A percentile compares a stretch with the other conserved stretches of the same genome.
Conservation (phyloP, 352 stramenopile species). For the Phytopythium vexans region DNA sequence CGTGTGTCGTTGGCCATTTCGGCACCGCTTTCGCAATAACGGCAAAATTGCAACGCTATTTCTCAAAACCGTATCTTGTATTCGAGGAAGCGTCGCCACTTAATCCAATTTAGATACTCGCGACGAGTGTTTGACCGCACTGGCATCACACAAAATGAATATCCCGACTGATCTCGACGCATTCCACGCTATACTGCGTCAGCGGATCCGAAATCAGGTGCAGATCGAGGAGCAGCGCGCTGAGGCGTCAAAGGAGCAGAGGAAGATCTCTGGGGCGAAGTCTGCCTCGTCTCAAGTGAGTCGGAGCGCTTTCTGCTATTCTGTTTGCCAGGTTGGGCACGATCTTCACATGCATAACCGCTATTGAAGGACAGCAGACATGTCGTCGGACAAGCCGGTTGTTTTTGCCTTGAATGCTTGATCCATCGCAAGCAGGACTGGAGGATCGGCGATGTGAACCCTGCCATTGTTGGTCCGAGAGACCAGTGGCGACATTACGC, state of each 20-base stretch:
- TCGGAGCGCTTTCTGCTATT: too few relatives aligned
- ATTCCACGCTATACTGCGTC: slow-evolving; percentile 52
- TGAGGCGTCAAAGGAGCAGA: slow-evolving; percentile 2
- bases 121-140: slow-evolving; percentile 13
- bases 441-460: slow-evolving; percentile 70
- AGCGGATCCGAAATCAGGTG: slow-evolving; percentile 49
- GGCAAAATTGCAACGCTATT: not conserved
- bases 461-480: slow-evolving; percentile 52
- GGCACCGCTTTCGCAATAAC: slow-evolving; percentile 22
- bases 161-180: slow-evolving; percentile 34
- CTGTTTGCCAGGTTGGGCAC: too few relatives aligned
- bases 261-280: slow-evolving; percentile 2
- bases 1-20: slow-evolving; percentile 51
- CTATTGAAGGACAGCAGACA: slow-evolving; percentile 33
- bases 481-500: slow-evolving; percentile 64
- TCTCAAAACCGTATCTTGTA: too few relatives aligned
- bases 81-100: too few relatives aligned
- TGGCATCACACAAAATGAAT: slow-evolving; percentile 23
- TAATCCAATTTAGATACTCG: slow-evolving; percentile 8
- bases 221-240: slow-evolving; percentile 40
- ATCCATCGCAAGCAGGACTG: slow-evolving; percentile 72
- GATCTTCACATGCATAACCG: not conserved
- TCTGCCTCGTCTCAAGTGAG: slow-evolving; percentile 2
- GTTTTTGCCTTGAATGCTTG: slow-evolving; percentile 74
- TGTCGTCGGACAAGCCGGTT: slow-evolving; percentile 63